These are phyloP conservation scores for Phaeosphaeria sp. DNA, from an alignment of 2,329 filamentous ascomycete genomes.

Conservation along the genomic window DNA sequence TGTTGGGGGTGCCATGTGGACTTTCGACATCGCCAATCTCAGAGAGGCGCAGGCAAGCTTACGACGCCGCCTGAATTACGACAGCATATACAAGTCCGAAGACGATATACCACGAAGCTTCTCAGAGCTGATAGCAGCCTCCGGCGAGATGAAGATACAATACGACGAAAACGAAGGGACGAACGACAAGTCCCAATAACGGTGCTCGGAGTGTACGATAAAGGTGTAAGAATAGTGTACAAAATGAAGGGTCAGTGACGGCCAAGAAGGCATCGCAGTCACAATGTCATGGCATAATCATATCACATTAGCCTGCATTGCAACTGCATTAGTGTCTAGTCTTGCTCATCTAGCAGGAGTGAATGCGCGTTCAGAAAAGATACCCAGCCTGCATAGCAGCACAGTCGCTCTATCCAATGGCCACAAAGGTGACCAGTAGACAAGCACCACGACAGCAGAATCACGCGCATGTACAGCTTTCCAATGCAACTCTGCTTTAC, in stretches of 20 bases:
- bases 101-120: slow-evolving; percentile 33
- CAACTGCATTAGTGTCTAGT: neutral
- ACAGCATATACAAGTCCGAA: slow-evolving; percentile 56
- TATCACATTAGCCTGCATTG: neutral
- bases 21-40: slow-evolving; percentile 70
- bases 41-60: slow-evolving; percentile 66
- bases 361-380: neutral
- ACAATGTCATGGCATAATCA: neutral
- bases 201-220: slow-evolving; percentile 16
- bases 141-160: slow-evolving; percentile 52
- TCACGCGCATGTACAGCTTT: neutral
- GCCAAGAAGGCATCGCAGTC: neutral
- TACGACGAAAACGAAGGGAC: slow-evolving; percentile 20
- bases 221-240: slow-evolving; percentile 33
- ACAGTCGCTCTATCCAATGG: too few species aligned
- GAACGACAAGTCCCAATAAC: slow-evolving; percentile 21
- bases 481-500: neutral
- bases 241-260: slow-evolving; percentile 4
- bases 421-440: neutral
- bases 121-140: slow-evolving; percentile 45
- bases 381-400: neutral
- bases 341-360: neutral
- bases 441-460: neutral
- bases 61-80: slow-evolving; percentile 63
- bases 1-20: slow-evolving; percentile 76